A percentile compares a stretch with the other conserved stretches of the same genome.
Conservation (phyloP, 1,284 basidiomycete genomes). For the Ganoderma meredithae region DNA sequence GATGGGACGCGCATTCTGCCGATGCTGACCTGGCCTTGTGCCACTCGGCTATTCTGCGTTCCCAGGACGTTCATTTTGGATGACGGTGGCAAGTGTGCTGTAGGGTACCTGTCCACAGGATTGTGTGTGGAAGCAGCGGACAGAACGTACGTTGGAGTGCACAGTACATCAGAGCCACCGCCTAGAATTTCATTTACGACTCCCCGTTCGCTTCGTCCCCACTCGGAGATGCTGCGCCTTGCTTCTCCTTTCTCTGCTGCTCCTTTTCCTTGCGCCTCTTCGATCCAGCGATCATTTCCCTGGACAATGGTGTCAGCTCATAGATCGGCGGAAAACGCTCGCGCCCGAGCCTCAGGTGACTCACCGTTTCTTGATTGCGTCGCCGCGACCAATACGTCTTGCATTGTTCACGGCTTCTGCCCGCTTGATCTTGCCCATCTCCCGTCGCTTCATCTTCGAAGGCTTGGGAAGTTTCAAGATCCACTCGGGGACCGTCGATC, state of each 20-base stretch:
- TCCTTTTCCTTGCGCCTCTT: conserved; percentile 61
- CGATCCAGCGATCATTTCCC: conserved; percentile 79
- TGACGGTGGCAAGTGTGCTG: conserved; percentile 9
- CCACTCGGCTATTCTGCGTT: conserved; percentile 24
- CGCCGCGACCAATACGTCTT: conserved; percentile 72
- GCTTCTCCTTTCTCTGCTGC: conserved; percentile 25
- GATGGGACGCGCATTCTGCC: background rate
- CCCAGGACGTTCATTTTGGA: conserved; percentile 12
- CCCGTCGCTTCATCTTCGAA: conserved; percentile 85
- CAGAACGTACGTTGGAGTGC: conserved; percentile 12
- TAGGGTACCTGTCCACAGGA: conserved; percentile 4
- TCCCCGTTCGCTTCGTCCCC: conserved; percentile 19
- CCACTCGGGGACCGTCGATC: conserved; percentile 90
- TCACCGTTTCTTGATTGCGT: conserved; percentile 79
- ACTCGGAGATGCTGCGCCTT: conserved; percentile 12
- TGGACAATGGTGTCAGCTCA: conserved; percentile 39
- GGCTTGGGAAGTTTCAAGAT: conserved; percentile 88
- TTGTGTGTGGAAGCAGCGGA: background rate
- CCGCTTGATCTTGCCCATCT: conserved; percentile 87
- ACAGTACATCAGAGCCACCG: conserved; percentile 27
- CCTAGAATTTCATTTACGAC: conserved; percentile 27
- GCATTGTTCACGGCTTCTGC: conserved; percentile 79
- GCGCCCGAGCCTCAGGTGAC: conserved; percentile 27
- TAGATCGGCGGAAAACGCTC: conserved; percentile 18
- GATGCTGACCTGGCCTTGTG: conserved; percentile 15